These are phyloP conservation scores for Fusarium pseudoanthophilum DNA, from an alignment of 2,329 filamentous ascomycete species.

Conservation along the genomic window DNA sequence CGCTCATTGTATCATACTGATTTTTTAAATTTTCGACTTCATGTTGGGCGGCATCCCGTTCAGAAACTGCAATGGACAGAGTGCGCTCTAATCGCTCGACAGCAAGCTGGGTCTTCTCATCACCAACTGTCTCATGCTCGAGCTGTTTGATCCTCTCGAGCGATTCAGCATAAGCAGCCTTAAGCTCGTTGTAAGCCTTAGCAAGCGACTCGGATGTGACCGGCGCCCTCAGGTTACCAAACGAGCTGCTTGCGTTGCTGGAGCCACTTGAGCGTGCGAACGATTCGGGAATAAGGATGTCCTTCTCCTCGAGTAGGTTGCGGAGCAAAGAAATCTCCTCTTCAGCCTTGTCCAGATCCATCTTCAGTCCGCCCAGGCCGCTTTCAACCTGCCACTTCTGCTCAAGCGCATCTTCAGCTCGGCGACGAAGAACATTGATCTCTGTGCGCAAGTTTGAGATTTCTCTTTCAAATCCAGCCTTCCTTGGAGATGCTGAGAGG, in stretches of 20 bases:
- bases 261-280: slow-evolving; percentile 58
- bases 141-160: slow-evolving; percentile 73
- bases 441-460: slow-evolving; percentile 83
- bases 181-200: slow-evolving; percentile 78
- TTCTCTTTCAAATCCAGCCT: slow-evolving; percentile 85
- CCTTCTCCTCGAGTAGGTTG: slow-evolving; percentile 80
- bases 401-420: slow-evolving; percentile 92
- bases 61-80: slow-evolving; percentile 74
- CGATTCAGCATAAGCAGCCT: slow-evolving; percentile 74
- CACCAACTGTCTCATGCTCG: slow-evolving; percentile 61
- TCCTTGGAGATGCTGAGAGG: slow-evolving; percentile 73
- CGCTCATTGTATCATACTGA: slow-evolving; percentile 68
- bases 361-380: slow-evolving; percentile 86
- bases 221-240: slow-evolving; percentile 51
- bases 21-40: slow-evolving; percentile 71
- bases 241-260: slow-evolving; percentile 41
- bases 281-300: slow-evolving; percentile 77
- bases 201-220: slow-evolving; percentile 78
- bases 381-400: slow-evolving; percentile 98
- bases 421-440: slow-evolving; percentile 82
- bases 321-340: slow-evolving; percentile 90
- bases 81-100: slow-evolving; percentile 74
- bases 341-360: slow-evolving; percentile 95
- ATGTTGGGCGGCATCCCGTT: slow-evolving; percentile 76
- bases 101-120: slow-evolving; percentile 70